A percentile compares a stretch with the other conserved stretches of the same genome.
These are phyloP conservation scores for Dimocarpus longan DNA, from an alignment of 345 rosid species.

Conservation along the genomic window DNA sequence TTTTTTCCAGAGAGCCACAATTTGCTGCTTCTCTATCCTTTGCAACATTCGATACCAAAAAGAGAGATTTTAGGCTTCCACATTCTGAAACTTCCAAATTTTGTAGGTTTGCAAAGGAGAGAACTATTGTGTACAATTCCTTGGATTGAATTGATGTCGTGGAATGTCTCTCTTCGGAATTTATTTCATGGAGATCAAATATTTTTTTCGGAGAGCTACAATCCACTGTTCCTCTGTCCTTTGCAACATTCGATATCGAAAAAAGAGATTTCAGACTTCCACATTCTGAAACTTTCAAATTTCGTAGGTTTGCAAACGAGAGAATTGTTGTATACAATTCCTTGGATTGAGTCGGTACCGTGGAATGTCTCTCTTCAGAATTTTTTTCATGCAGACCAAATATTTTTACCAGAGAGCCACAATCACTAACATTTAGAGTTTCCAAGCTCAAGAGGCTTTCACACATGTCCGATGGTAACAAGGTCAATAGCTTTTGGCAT, in stretches of 20 bases:
- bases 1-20: constrained; percentile 14
- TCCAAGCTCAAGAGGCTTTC: too few species aligned
- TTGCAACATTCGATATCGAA: too few species aligned
- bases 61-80: constrained; percentile 4
- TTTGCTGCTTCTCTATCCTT: neutral
- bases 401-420: too few species aligned
- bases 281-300: too few species aligned
- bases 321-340: neutral
- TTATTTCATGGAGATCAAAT: neutral
- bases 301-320: too few species aligned
- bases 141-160: neutral
- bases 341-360: too few species aligned
- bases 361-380: too few species aligned
- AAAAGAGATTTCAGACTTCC: too few species aligned
- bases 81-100: neutral
- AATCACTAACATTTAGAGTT: too few species aligned
- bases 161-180: neutral
- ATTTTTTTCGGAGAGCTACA: constrained; percentile 12
- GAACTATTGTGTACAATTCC: neutral
- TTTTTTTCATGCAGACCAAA: neutral
- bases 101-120: neutral
- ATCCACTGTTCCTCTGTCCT: neutral
- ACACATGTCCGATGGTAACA: too few species aligned
- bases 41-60: constrained; percentile 16
- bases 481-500: too few species aligned